Evolutionary conservation across 306 rosid genomes (phyloP).

Genomic region (Arachis stenosperma): DNA sequence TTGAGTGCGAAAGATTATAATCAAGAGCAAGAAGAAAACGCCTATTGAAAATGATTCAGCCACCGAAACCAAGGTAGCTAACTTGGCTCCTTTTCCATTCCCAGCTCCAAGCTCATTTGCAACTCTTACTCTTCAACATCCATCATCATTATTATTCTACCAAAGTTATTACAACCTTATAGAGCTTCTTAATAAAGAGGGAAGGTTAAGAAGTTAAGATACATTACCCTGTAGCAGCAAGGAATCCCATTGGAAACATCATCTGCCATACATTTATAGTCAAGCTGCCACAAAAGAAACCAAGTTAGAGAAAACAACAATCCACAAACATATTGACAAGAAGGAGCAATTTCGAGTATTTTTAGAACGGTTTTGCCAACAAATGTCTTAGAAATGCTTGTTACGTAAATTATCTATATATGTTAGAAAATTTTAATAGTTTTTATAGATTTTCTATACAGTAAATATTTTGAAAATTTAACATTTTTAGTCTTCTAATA

Average conservation of each 20-base stretch:
- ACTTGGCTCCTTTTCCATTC: constrained; percentile 68
- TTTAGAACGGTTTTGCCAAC: too few relatives aligned
- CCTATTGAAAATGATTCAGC: constrained; percentile 53
- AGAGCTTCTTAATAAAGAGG: neutral
- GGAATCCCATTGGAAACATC: constrained; percentile 68
- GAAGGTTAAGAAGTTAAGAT: neutral
- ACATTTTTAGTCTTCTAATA: too few relatives aligned
- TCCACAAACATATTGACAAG: neutral
- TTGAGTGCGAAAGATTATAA: constrained; percentile 43
- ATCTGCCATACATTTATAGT: constrained; percentile 63
- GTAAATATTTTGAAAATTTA: too few relatives aligned
- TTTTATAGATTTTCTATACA: too few relatives aligned
- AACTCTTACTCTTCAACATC: constrained; percentile 61
- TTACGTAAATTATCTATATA: too few relatives aligned
- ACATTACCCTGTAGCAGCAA: constrained; percentile 63
- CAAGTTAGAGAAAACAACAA: neutral
- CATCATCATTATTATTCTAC: neutral
- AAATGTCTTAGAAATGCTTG: too few relatives aligned
- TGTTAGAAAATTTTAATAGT: too few relatives aligned
- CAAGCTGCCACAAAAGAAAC: constrained; percentile 52
- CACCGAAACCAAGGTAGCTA: constrained; percentile 66
- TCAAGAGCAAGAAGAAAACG: constrained; percentile 58
- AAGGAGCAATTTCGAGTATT: too few relatives aligned
- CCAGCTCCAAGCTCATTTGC: constrained; percentile 86
- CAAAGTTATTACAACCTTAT: neutral